phyloP scores from a whole-genome alignment of 2,329 filamentous ascomycete genomes.

The Colletotrichum sp. region DNA sequence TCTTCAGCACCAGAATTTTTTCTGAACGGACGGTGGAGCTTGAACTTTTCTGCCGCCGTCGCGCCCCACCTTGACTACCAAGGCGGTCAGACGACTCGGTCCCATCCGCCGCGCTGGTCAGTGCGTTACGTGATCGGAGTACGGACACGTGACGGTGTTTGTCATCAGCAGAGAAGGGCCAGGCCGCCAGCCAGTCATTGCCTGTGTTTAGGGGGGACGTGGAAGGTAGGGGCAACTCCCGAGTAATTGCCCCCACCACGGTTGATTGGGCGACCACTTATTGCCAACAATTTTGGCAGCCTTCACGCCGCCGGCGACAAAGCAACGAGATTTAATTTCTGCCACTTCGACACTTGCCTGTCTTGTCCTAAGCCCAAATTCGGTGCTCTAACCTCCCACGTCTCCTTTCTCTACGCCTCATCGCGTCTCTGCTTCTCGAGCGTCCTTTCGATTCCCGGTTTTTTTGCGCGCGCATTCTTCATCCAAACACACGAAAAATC shows the following conservation, averaged over 20 bases:
- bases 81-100: neutral
- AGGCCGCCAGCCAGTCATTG: neutral
- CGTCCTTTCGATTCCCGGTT: slow-evolving; percentile 10
- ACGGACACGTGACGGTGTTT: neutral
- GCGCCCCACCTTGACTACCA: neutral
- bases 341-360: slow-evolving; percentile 11
- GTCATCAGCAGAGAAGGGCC: neutral
- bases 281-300: slow-evolving; percentile 24
- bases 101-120: neutral
- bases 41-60: slow-evolving; percentile 21
- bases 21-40: slow-evolving; percentile 10
- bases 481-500: neutral
- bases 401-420: slow-evolving; percentile 12
- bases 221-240: neutral
- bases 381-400: neutral
- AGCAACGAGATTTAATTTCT: slow-evolving; percentile 29
- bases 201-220: neutral
- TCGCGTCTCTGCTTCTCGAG: slow-evolving; percentile 11
- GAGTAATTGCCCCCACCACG: slow-evolving; percentile 29
- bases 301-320: slow-evolving; percentile 25
- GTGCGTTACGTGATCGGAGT: neutral
- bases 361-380: slow-evolving; percentile 11
- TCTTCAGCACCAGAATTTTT: slow-evolving; percentile 23
- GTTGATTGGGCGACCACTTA: slow-evolving; percentile 45
- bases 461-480: slow-evolving; percentile 6